These are phyloP conservation scores for Aspergillus fumigatus DNA, from an alignment of 2,329 filamentous ascomycete species.

Conservation along the genomic window DNA sequence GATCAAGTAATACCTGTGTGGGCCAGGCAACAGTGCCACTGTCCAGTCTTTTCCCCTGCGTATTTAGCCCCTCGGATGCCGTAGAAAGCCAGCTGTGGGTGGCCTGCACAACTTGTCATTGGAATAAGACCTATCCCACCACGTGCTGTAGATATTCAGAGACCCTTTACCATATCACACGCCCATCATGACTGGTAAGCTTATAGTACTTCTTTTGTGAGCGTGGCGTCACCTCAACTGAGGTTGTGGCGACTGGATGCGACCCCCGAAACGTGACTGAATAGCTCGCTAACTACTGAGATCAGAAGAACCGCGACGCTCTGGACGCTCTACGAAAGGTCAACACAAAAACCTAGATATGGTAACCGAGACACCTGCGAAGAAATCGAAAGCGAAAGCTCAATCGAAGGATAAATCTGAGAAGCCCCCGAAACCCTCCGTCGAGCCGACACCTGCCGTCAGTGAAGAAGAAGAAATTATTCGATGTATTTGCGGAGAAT, in stretches of 20 bases:
- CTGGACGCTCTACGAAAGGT: conserved; percentile 92
- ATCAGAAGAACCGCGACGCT: conserved; percentile 81
- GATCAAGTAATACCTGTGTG: conserved; percentile 32
- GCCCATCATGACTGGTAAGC: conserved; percentile 60
- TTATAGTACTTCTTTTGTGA: conserved; percentile 29
- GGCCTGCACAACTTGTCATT: conserved; percentile 19
- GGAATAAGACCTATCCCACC: conserved; percentile 18
- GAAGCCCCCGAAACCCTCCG: conserved; percentile 44
- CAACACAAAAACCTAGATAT: conserved; percentile 86
- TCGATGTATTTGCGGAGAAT: conserved; percentile 87
- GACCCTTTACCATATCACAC: conserved; percentile 15
- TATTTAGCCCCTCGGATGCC: conserved; percentile 37
- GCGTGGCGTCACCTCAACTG: background rate
- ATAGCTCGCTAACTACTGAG: conserved; percentile 27
- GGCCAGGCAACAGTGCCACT: conserved; percentile 26
- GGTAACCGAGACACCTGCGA: conserved; percentile 54
- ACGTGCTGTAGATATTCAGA: conserved; percentile 36
- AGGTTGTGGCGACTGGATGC: conserved; percentile 6
- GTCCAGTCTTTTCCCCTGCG: conserved; percentile 32
- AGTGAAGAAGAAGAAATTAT: conserved; percentile 67
- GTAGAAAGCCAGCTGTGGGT: conserved; percentile 36
- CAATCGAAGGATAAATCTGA: conserved; percentile 43
- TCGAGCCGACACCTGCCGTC: conserved; percentile 41
- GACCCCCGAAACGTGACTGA: background rate
- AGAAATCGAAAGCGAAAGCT: conserved; percentile 45